Conservation (phyloP, 495 filamentous ascomycete species). For the Penicillium bialowiezense region DNA sequence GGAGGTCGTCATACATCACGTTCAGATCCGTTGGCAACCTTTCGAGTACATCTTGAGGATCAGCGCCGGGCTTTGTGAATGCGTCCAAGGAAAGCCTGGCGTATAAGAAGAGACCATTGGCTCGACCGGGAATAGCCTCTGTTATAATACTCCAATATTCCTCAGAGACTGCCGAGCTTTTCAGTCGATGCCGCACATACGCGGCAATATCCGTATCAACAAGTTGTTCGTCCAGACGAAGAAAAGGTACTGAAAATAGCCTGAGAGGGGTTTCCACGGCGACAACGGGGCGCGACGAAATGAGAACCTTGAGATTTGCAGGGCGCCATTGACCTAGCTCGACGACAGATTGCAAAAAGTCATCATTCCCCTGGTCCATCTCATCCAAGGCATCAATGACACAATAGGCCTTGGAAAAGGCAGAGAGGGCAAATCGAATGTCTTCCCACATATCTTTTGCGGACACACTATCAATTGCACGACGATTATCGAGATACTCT, state of each 20-base stretch:
- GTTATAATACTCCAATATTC: conserved; percentile 27
- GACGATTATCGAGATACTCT: background rate
- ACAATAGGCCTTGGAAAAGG: conserved; percentile 37
- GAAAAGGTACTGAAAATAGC: conserved; percentile 11
- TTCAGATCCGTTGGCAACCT: conserved; percentile 36
- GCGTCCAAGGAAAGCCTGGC: conserved; percentile 47
- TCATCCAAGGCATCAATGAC: conserved; percentile 51
- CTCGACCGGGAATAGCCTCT: conserved; percentile 9
- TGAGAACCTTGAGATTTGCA: conserved; percentile 36
- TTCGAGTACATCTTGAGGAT: conserved; percentile 16
- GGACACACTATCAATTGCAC: background rate
- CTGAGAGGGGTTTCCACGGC: conserved; percentile 1
- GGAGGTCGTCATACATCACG: conserved; percentile 45
- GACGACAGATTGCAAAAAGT: conserved; percentile 30
- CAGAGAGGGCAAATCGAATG: conserved; percentile 19
- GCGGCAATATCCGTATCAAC: conserved; percentile 40
- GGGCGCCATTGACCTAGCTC: conserved; percentile 37
- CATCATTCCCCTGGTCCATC: conserved; percentile 38
- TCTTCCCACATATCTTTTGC: conserved; percentile 19
- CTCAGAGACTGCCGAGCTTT: conserved; percentile 9
- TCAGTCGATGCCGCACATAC: conserved; percentile 33
- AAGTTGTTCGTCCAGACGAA: conserved; percentile 35
- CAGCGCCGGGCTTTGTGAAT: conserved; percentile 21
- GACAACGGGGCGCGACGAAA: conserved; percentile 39
- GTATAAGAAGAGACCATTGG: conserved; percentile 22